Percentiles rank a stretch among this genome's conserved stretches.
Evolutionary conservation across 2,329 filamentous ascomycete genomes (phyloP).

Genomic region (Aspergillus quadricinctus): DNA sequence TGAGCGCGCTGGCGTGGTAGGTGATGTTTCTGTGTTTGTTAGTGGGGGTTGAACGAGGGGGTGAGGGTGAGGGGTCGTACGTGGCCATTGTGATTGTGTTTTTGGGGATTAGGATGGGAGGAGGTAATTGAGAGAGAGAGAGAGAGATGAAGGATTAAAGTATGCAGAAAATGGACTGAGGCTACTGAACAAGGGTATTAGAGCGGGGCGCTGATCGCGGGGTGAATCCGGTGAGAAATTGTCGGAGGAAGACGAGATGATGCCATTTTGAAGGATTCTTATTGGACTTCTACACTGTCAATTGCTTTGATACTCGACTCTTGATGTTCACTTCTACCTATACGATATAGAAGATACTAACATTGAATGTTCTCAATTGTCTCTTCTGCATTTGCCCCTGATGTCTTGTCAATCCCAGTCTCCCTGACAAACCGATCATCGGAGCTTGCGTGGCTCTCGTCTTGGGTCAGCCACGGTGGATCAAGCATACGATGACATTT

Average conservation of each 20-base stretch:
- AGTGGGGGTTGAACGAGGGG: slow-evolving; percentile 4
- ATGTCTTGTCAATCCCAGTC: background rate
- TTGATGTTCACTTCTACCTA: background rate
- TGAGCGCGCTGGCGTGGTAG: slow-evolving; percentile 42
- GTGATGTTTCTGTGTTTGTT: slow-evolving; percentile 41
- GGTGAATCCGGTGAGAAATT: slow-evolving; percentile 11
- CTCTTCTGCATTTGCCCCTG: background rate
- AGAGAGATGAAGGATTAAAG: background rate
- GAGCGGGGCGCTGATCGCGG: slow-evolving; percentile 23
- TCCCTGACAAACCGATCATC: background rate
- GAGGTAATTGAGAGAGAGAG: background rate
- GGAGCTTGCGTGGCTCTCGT: background rate
- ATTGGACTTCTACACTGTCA: background rate
- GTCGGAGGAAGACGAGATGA: background rate
- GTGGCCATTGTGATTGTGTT: slow-evolving; percentile 30
- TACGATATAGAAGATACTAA: background rate
- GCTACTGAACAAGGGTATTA: background rate
- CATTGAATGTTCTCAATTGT: background rate
- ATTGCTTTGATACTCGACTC: background rate
- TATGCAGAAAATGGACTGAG: background rate
- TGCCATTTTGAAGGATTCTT: background rate
- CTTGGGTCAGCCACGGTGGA: background rate
- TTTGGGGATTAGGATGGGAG: background rate
- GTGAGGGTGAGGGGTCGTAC: slow-evolving; percentile 19
- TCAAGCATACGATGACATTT: background rate